Evolutionary conservation across 1,284 basidiomycete genomes (phyloP).

Genomic region (Fistulinella cinereoalba): DNA sequence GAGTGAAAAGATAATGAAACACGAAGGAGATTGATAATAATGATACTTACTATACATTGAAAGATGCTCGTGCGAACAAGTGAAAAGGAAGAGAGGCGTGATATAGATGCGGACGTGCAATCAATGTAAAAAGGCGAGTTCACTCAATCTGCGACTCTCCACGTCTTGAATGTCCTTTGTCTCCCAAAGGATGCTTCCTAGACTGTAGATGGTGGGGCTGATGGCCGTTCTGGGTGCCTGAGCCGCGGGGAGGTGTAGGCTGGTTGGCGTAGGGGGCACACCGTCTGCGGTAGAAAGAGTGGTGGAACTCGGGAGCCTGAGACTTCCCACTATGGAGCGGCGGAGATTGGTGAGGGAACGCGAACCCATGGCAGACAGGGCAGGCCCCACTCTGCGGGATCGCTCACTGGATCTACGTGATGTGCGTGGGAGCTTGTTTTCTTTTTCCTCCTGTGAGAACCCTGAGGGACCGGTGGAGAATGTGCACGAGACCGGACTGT

Average conservation of each 20-base stretch:
- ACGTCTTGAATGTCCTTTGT: conserved; percentile 57
- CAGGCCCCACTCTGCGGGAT: conserved; percentile 6
- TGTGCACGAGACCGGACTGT: conserved; percentile 26
- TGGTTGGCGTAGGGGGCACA: conserved; percentile 1
- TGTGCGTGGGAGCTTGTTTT: neutral
- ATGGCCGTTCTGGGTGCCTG: conserved; percentile 41
- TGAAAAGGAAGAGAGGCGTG: neutral
- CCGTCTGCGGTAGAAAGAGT: conserved; percentile 20
- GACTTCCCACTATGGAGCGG: conserved; percentile 37
- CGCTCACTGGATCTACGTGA: conserved; percentile 18
- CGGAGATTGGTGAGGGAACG: conserved; percentile 39
- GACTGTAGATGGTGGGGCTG: conserved; percentile 54
- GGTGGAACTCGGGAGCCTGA: conserved; percentile 15
- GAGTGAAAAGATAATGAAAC: neutral
- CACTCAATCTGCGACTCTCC: conserved; percentile 62
- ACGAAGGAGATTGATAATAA: neutral
- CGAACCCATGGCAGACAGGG: conserved; percentile 25
- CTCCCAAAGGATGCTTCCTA: conserved; percentile 52
- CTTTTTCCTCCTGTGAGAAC: conserved; percentile 22
- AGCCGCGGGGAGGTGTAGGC: neutral
- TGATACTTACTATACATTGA: conserved; percentile 6
- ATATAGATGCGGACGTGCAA: neutral
- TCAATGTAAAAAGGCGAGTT: conserved; percentile 63
- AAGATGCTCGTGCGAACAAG: conserved; percentile 6
- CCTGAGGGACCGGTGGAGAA: conserved; percentile 23